A percentile compares a stretch with the other conserved stretches of the same genome.
Evolutionary conservation across 1,284 basidiomycete species (phyloP).

Genomic region (Fomitopsis betulina): DNA sequence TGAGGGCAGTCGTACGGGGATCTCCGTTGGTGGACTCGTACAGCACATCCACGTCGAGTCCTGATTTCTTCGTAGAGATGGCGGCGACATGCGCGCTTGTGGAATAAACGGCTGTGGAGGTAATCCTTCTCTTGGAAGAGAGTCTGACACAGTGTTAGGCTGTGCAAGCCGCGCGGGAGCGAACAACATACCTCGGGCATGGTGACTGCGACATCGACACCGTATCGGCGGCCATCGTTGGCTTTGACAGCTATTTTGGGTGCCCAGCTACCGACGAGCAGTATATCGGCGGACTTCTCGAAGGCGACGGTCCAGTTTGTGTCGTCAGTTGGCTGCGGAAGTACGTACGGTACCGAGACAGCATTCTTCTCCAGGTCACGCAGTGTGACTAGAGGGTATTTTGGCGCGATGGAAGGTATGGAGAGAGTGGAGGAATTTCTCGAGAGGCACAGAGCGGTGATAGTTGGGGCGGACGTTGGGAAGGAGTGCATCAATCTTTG

Average conservation of each 20-base stretch:
- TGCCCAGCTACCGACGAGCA: constrained; percentile 74
- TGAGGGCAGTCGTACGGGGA: constrained; percentile 64
- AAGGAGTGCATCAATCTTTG: constrained; percentile 75
- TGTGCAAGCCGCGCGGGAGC: neutral
- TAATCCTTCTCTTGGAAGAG: constrained; percentile 97
- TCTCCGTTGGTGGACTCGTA: constrained; percentile 64
- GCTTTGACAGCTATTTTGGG: constrained; percentile 63
- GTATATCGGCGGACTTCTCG: constrained; percentile 60
- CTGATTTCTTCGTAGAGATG: constrained; percentile 42
- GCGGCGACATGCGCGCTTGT: constrained; percentile 85
- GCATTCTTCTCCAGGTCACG: constrained; percentile 47
- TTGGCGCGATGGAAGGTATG: constrained; percentile 55
- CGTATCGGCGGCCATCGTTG: constrained; percentile 59
- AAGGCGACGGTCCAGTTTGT: constrained; percentile 76
- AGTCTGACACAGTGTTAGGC: constrained; percentile 32
- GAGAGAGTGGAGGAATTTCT: constrained; percentile 59
- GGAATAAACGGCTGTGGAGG: constrained; percentile 85
- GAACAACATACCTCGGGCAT: constrained; percentile 77
- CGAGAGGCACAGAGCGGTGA: constrained; percentile 48
- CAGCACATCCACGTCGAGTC: constrained; percentile 47
- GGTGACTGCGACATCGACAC: constrained; percentile 80
- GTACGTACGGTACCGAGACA: constrained; percentile 56
- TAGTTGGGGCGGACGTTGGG: constrained; percentile 74
- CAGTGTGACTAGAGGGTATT: constrained; percentile 62
- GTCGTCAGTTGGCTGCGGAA: constrained; percentile 63